Evolutionary conservation across 345 rosid species (phyloP), one percentile per base, ranked within the genome.

Genomic region (Populus tremula): DNA sequence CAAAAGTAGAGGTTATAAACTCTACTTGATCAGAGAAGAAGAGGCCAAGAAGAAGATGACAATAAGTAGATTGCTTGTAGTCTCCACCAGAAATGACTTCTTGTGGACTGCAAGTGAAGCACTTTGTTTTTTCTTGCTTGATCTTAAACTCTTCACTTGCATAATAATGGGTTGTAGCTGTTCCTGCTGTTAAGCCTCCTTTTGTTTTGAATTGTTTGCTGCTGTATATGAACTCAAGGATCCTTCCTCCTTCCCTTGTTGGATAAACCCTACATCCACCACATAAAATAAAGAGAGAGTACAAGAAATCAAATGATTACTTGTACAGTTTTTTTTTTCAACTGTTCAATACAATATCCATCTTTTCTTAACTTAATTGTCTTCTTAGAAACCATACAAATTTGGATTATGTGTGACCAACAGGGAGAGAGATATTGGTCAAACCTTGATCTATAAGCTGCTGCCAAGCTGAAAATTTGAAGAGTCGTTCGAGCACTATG

Each of bases 1-100:
- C 92, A 59, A 95, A 95, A 45, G 98, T 88, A 75, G 99, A 95
- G 81, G 97, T 83, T 5, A 91, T 84, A 84, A 92, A 91, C 86
- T 93, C 98, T 0, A 95, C 87, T 75, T 89, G 69, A 21, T 81
- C 83, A 11, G 78, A 78, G 84, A 79, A 92, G 83, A 83, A 81
- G 67, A 95, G 93, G 41, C 99, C 99, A 4, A 95, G 88, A 20
- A 95, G 86, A 78, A 95, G 98, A 83, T 95, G 99, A 78, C 97
- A 95, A 21, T 95, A 95, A 5, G 98, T 93, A 63, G 91, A 84
- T 76, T 95, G 98, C 68, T 78, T 83, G 85, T 91, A 91, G 79
- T 95, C 98, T 35, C 96, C 96, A 43, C 92, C 85, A 1, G 90
- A 86, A 73, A 95, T 89, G 41, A 95, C 96, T 71, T 90, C 94